Percentiles rank a stretch among this genome's conserved stretches.
phyloP scores from a whole-genome alignment of 2,329 filamentous ascomycete genomes.

The Colletotrichum godetiae region DNA sequence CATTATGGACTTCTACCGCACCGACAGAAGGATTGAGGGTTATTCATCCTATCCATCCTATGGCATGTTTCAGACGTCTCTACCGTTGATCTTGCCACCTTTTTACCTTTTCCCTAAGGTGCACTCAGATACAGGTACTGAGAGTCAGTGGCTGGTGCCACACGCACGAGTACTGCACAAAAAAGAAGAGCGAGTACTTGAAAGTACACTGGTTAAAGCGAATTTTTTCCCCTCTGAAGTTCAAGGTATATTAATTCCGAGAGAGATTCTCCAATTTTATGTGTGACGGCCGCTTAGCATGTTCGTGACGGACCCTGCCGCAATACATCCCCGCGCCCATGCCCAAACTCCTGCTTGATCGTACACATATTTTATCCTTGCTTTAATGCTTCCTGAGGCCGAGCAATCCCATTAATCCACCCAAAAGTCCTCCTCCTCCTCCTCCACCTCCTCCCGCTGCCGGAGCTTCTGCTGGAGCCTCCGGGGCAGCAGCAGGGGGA shows the following conservation, averaged over 20 bases:
- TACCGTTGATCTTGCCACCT: too few species aligned
- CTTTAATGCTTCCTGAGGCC: neutral
- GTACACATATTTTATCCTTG: neutral
- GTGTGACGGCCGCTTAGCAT: neutral
- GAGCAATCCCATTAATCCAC: neutral
- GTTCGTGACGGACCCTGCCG: constrained; percentile 28
- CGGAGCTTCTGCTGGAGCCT: neutral
- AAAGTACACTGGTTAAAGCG: too few species aligned
- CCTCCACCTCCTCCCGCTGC: neutral
- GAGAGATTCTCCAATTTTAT: constrained; percentile 1
- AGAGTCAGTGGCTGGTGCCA: too few species aligned
- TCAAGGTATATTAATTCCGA: neutral
- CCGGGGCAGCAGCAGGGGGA: neutral
- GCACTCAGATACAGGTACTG: too few species aligned
- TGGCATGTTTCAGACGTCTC: too few species aligned
- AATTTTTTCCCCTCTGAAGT: too few species aligned
- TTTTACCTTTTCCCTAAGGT: too few species aligned
- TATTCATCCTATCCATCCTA: too few species aligned
- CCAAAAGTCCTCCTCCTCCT: neutral
- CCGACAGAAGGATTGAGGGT: too few species aligned
- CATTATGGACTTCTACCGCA: too few species aligned
- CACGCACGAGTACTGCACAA: too few species aligned
- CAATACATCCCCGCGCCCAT: constrained; percentile 6
- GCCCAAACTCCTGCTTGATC: neutral
- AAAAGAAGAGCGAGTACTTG: too few species aligned